A percentile compares a stretch with the other conserved stretches of the same genome.
Conservation (phyloP, 2,329 filamentous ascomycete genomes). For the Microdochium paspali region DNA sequence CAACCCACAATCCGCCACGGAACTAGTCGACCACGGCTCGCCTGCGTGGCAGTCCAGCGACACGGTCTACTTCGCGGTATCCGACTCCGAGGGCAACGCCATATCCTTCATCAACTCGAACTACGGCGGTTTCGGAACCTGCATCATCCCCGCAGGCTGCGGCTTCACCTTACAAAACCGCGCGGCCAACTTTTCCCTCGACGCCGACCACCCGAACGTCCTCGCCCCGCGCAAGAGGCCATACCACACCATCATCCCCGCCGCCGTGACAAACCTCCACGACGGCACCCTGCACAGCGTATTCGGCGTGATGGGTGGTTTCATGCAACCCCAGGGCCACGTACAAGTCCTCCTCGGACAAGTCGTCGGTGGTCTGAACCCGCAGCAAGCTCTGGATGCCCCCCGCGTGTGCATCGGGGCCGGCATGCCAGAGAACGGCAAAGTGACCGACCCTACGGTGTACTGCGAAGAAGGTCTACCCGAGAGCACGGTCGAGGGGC, state of each 20-base stretch:
- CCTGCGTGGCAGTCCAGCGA: conserved; percentile 81
- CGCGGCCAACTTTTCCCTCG: conserved; percentile 74
- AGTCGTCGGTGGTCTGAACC: conserved; percentile 69
- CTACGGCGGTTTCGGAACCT: conserved; percentile 81
- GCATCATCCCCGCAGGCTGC: conserved; percentile 74
- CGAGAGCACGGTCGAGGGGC: conserved; percentile 53
- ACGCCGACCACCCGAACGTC: conserved; percentile 64
- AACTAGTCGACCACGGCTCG: conserved; percentile 56
- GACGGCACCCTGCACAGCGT: conserved; percentile 74
- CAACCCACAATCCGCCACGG: conserved; percentile 48
- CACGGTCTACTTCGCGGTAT: conserved; percentile 87
- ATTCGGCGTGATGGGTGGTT: conserved; percentile 95
- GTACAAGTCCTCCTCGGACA: conserved; percentile 89
- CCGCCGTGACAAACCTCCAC: conserved; percentile 67
- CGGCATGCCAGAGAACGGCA: conserved; percentile 53
- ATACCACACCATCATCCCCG: conserved; percentile 97
- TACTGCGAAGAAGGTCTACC: conserved; percentile 78
- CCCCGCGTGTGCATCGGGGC: conserved; percentile 83
- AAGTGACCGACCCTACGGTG: conserved; percentile 53
- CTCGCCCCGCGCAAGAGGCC: conserved; percentile 77
- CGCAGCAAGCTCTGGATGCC: conserved; percentile 83
- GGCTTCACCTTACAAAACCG: conserved; percentile 95
- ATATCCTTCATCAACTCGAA: conserved; percentile 97
- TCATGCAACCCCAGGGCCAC: conserved; percentile 97
- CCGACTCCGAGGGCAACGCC: conserved; percentile 76